Evolutionary conservation across 768 basidiomycete genomes (phyloP), one percentile per base, ranked within the genome.

Genomic region (Podaxis sp.): DNA sequence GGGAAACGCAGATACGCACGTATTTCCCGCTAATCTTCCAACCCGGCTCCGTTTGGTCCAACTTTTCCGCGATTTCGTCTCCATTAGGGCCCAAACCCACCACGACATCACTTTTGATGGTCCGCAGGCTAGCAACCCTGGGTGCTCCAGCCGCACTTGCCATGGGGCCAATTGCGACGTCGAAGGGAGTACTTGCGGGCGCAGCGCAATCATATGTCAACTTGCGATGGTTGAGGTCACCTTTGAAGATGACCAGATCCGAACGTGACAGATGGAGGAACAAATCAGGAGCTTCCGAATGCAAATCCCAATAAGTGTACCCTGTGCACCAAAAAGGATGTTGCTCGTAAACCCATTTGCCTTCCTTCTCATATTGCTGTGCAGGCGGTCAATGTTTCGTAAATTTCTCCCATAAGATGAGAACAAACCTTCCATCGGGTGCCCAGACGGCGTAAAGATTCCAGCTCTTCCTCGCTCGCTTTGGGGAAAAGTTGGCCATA

Each of bases 21-120:
- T 95, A 96, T 93, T 96, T 95, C 52, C 95, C 95, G 55, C 92
- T 93, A 70, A 97, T 96, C 80, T 95, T 96, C 96, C 96, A 98
- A 55, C 96, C 96, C 17, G 90, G 87, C 71, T 97, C 94, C 28
- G 84, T 81, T 69, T 89, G 80, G 73, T 96, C 93, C n/a, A 97
- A 79, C 61, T 80, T 82, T 73, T 93, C 90, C 2, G 92, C 93
- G 40, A 86, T 75, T 51, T 78, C 78, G 66, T 93, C 90, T 2
- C 88, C 88, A 11, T 88, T 76, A 7, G 80, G 72, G 39, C 90
- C 91, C 28, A 94, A 77, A 5, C 93, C 93, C 48, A 96, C 95
- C 2, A 98, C 95, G 48, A 97, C 95, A 68, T 98, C 96, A 65
- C 89, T 92, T 79, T 98, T 98, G 79, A 98, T 87, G 8, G 96